phyloP scores from a whole-genome alignment of 192 early-diverging fungal species.

The Fimicolochytrium jonesii region DNA sequence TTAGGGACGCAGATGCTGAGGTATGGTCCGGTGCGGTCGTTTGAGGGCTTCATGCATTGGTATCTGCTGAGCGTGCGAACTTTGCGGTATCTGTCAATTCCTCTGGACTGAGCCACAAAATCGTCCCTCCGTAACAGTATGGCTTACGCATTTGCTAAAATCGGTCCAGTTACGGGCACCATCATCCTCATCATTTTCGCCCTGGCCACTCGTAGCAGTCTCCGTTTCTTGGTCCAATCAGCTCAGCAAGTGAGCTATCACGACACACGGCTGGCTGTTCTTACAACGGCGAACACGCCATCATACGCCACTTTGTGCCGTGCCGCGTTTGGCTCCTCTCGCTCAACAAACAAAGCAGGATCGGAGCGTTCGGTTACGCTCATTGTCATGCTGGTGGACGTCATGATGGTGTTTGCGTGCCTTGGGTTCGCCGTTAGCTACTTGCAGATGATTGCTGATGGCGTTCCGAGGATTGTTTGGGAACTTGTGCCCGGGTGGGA shows the following conservation, averaged over 20 bases:
- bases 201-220: slow-evolving; percentile 59
- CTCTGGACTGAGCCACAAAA: no score
- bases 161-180: slow-evolving; percentile 68
- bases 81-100: no score
- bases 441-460: slow-evolving; percentile 80
- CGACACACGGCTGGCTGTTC: slow-evolving; percentile 6
- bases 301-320: slow-evolving; percentile 37
- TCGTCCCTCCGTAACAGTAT: slow-evolving; percentile 17
- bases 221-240: slow-evolving; percentile 61
- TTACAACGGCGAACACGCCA: slow-evolving; percentile 55
- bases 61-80: no score
- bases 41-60: not conserved
- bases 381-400: slow-evolving; percentile 70
- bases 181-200: slow-evolving; percentile 71
- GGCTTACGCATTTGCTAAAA: slow-evolving; percentile 74
- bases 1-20: slow-evolving; percentile 87
- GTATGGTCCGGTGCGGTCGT: slow-evolving; percentile 32
- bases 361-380: no score
- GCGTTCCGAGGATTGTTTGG: slow-evolving; percentile 51
- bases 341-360: no score
- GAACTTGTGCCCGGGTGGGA: slow-evolving; percentile 7
- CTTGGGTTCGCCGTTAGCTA: slow-evolving; percentile 87
- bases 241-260: slow-evolving; percentile 11
- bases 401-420: slow-evolving; percentile 81
- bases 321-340: slow-evolving; percentile 66